Evolutionary conservation across 2,329 filamentous ascomycete genomes (phyloP), one percentile per base, ranked within the genome.

Genomic region (Knoxdaviesia proteae): DNA sequence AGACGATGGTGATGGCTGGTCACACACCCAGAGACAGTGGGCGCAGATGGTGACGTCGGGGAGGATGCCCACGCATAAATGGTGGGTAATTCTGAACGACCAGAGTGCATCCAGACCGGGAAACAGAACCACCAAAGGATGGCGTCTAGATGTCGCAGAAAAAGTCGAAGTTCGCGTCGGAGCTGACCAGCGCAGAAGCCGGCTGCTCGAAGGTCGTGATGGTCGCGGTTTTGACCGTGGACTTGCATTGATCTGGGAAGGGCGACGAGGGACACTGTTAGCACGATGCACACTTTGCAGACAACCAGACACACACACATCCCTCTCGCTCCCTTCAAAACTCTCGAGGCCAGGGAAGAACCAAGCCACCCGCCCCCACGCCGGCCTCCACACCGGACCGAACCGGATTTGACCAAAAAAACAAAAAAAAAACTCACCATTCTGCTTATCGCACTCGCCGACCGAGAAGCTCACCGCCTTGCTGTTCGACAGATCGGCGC

Each of bases 401-500:
- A 34, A 5, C 9, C 20, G 6, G 33, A 20, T 2, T 3, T 20
- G 20, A 20, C 20, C 20, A 20, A 20, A 20, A 20, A 20, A 3
- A 20, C 2, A 6, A 5, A 5, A 33, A 20, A 6, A 29, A 41
- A 30, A 56, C 64, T 53, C 39, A 68, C 65, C 52, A 35, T 55
- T 56, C 48, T 69, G 66, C 10, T 54, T 48, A 43, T 69, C 63
- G 44, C 65, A 70, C 32, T 66, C 60, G 33, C 51, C 46, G 1
- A 68, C 65, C 6, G 49, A 46, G 42, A 67, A 60, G 30, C 46
- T 45, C 38, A 46, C 32, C 40, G 53, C 43, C 41, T 50, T 48
- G 37, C 51, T 54, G 47, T 68, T 68, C 34, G 62, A 62, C 20
- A 53, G 41, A 30, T 61, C 47, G n/a, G 61, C 58, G 45, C 67